Evolutionary conservation across 306 rosid genomes (phyloP).

Genomic region (Citrullus colocynthis): DNA sequence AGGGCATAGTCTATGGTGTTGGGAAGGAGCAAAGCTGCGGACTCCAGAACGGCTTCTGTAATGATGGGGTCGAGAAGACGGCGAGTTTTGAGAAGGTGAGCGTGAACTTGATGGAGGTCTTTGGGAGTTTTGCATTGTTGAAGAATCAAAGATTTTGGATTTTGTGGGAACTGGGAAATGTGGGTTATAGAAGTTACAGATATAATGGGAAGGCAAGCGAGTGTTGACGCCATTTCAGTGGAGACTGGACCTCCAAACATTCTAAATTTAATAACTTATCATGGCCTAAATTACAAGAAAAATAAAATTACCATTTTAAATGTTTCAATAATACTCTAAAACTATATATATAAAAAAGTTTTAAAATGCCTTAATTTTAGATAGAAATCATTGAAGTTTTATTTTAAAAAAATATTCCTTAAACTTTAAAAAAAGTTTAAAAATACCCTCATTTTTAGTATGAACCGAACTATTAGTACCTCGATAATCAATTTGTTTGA

Average conservation of each 20-base stretch:
- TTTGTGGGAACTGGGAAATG: conserved; percentile 31
- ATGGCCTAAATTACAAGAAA: not conserved
- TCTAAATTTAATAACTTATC: not conserved
- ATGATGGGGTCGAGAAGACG: conserved; percentile 34
- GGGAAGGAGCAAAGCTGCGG: conserved; percentile 43
- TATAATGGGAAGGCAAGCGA: conserved; percentile 18
- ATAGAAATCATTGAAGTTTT: too few relatives aligned
- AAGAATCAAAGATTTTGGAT: conserved; percentile 40
- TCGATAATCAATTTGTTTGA: too few relatives aligned
- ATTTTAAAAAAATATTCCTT: too few relatives aligned
- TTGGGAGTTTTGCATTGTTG: conserved; percentile 29
- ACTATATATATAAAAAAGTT: too few relatives aligned
- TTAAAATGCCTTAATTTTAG: too few relatives aligned
- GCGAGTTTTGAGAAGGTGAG: conserved; percentile 48
- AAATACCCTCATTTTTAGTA: too few relatives aligned
- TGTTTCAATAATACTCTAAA: too few relatives aligned
- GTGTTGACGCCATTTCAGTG: conserved; percentile 10
- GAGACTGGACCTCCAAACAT: not conserved
- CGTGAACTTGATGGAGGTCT: conserved; percentile 51
- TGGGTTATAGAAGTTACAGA: conserved; percentile 11
- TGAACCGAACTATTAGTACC: too few relatives aligned
- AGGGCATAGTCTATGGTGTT: conserved; percentile 34
- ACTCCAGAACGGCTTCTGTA: conserved; percentile 39
- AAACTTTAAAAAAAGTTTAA: too few relatives aligned
- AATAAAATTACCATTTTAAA: too few relatives aligned